Base-by-base conservation (phyloP, 257 asterid species). In the Penstemon newberryi region DNA sequence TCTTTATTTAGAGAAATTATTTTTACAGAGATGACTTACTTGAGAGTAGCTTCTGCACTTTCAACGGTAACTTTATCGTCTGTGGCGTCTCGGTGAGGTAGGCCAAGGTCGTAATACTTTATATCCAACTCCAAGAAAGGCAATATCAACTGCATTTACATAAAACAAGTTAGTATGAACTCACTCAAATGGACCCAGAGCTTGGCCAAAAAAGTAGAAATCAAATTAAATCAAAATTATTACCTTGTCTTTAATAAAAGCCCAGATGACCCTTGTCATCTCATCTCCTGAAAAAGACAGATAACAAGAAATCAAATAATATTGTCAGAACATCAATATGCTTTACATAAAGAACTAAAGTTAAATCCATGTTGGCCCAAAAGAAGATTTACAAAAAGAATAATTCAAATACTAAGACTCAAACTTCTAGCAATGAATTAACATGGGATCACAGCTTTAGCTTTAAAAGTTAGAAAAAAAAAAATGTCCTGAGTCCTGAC, bases 231-330 rank as follows among this genome's bases (percentile, higher is more conserved):
- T 19, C 59, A 37, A 40, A 39, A 44, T 36, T 37, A 76, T 41
- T 75, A 91, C 99, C 96, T 94, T 94, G 78, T 87, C 97, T 79
- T 94, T 94, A 80, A 94, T 94, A 68, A 79, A 82, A 75, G 82
- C 69, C 99, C 99, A 94, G 64, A 94, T 89, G 70, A 94, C 98
- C 77, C 98, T 84, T 63, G 99, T 94, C 99, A 94, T 94, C 83
- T 94, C 99, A 81, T 94, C 99, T 59, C 99, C 99, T 94, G 87
- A 76, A 78, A 50, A 53, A 56, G 9, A 18, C 53, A 73, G 55
- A 40, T 43, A 1, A 25, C 33, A 25, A 25, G 33, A 25, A 25
- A 25, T 25, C 33, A 25, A 25, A 25, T 25, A 1, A 25, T 25
- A 25, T 25, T 25, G 33, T 25, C 33, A 25, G 33, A 54, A 55